Base-by-base conservation (phyloP, 2,329 filamentous ascomycete species). In the Epichloe sylvatica region DNA sequence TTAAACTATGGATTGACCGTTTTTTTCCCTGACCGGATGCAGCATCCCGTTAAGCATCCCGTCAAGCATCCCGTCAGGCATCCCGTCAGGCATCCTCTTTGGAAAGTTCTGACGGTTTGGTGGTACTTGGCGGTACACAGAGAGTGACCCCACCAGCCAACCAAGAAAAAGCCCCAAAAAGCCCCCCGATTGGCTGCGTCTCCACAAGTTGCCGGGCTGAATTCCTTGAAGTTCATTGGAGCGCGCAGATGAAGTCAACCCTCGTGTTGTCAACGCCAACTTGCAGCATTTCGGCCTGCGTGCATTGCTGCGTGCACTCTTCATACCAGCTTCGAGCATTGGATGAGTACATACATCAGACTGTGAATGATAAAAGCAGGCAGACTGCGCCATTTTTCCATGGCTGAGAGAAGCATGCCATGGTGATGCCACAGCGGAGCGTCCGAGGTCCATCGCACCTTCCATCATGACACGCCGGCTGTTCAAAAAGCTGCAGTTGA, bases 401-500 rank as follows among this genome's bases (percentile, higher is more conserved):
- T 30, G 30, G 25, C 11, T 17, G 38, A 35, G 37, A 19, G 7
- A 13, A 47, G 25, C 15, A 43, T 45, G 36, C n/a, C 49, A 49
- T 44, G 43, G 51, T 47, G 44, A 46, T 30, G 47, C 35, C 47
- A 39, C 19, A 30, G 23, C 35, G 21, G 30, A 51, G 45, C 42
- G 39, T 15, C 15, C 35, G 37, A 45, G 36, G 46, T 40, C 45
- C 23, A 21, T 47, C 25, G 42, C 47, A 34, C 47, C 46, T 51
- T 46, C 46, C 50, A 48, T 23, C 41, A 54, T 54, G 54, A 52
- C 51, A 21, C 50, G 54, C 47, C 51, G 52, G 45, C 47, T 54
- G 33, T 40, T 46, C 15, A 44, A 49, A n/a, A 43, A 46, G 40
- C 46, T 51, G 23, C 54, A 43, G 36, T 49, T 41, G 50, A 42